Conservation (phyloP, 2,329 filamentous ascomycete species). For the Colletotrichum musicola region DNA sequence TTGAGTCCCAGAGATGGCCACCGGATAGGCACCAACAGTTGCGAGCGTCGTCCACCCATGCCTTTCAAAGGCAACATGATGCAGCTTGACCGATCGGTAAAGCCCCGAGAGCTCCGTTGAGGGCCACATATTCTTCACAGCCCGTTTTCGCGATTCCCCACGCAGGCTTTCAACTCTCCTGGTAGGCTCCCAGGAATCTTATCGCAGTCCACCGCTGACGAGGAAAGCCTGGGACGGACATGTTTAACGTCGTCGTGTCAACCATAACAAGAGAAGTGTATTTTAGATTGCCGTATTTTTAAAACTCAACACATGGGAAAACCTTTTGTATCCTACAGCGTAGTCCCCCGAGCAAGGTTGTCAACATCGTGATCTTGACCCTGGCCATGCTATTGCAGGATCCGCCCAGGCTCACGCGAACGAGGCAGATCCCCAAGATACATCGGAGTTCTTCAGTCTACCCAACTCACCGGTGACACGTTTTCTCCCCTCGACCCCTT, state of each 20-base stretch:
- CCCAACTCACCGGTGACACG: conserved; percentile 35
- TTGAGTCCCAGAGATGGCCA: too few species aligned
- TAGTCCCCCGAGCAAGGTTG: too few species aligned
- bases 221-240: not conserved
- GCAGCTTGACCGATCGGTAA: not conserved
- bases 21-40: too few species aligned
- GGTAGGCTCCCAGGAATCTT: not conserved
- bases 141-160: conserved; percentile 26
- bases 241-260: not conserved
- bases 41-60: too few species aligned
- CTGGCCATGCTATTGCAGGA: too few species aligned
- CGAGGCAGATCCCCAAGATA: conserved; percentile 7
- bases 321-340: too few species aligned
- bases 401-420: too few species aligned
- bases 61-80: not conserved
- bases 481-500: too few species aligned
- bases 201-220: conserved; percentile 8
- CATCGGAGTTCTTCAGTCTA: conserved; percentile 43
- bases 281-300: too few species aligned
- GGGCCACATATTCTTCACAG: not conserved
- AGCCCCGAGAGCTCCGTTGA: not conserved
- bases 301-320: too few species aligned
- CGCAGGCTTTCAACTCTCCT: not conserved
- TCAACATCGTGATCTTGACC: too few species aligned
- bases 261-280: too few species aligned